Base-by-base conservation (phyloP, 1,284 basidiomycete genomes). In the Exobasidium cylindrosporum region DNA sequence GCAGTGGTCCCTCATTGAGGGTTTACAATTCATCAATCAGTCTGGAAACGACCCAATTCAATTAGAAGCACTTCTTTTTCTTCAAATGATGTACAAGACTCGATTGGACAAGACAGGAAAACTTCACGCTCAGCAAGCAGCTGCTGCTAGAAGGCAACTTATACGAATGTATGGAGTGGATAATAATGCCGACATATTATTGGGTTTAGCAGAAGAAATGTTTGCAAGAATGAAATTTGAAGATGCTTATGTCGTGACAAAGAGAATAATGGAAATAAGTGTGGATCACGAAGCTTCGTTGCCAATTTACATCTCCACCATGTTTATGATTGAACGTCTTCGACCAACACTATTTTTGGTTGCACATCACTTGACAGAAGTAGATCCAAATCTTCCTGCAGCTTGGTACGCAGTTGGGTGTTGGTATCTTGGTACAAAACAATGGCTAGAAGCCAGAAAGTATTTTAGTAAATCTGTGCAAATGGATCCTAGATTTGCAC, bases 361-460 rank as follows among this genome's bases (percentile, higher is more conserved):
- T 30, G 94, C 96, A 0, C 96, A 98, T 77, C 90, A 95, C 72
- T 85, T 99, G 71, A 93, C 97, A 11, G 91, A 96, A 49, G 30
- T 65, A 29, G 92, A 97, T 74, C 94, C 96, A 0, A 90, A 94
- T 73, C 88, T 89, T 46, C 88, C 92, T 0, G 86, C 92, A 54
- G 92, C 91, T 68, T 99, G 96, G 96, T 99, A 97, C 81, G 93
- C 95, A 1, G 96, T 97, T 23, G 96, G 95, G 0, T 87, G 96
- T 43, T 99, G 95, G 92, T 98, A 99, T 79, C 86, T 95, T 58
- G 86, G 87, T 29, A 87, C 88, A 17, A 86, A 86, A 58, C 89
- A 94, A 69, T 98, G 74, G 74, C 60, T 65, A 2, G 76, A 79
- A 57, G 77, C 77, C 14, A 61, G 77, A 24, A 67, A 75, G 7